phyloP scores from a whole-genome alignment of 192 early-diverging fungal species.

The Mortierella alpina region DNA sequence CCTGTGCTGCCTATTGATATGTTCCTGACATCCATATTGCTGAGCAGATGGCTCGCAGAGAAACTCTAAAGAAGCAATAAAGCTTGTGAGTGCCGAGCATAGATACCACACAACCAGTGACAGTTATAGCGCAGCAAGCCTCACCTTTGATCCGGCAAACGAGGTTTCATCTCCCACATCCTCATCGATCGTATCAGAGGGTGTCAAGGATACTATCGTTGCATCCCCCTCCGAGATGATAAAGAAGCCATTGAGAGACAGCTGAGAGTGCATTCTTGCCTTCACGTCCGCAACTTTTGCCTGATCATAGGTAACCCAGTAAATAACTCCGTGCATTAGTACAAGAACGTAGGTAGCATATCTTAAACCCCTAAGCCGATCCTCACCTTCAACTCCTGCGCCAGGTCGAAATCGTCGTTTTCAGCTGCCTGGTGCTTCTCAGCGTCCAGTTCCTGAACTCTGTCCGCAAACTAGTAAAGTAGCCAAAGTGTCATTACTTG shows the following conservation, averaged over 20 bases:
- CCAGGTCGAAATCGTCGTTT: slow-evolving; percentile 81
- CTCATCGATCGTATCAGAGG: neutral
- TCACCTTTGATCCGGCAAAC: slow-evolving; percentile 12
- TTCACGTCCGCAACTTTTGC: slow-evolving; percentile 24
- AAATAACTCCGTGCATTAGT: too few species aligned
- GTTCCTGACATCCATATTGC: neutral
- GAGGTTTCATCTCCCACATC: neutral
- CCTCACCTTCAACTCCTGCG: slow-evolving; percentile 75
- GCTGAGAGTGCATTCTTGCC: slow-evolving; percentile 16
- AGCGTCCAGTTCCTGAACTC: slow-evolving; percentile 63
- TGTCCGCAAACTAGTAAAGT: slow-evolving; percentile 32
- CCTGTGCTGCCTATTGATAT: slow-evolving; percentile 10
- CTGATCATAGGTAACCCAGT: neutral
- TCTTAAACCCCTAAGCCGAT: neutral
- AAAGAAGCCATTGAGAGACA: slow-evolving; percentile 12
- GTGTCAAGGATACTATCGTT: slow-evolving; percentile 12
- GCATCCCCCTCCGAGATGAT: neutral
- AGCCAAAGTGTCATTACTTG: neutral
- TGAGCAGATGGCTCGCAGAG: slow-evolving; percentile 7
- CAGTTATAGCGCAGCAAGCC: neutral
- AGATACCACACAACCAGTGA: neutral
- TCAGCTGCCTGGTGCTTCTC: slow-evolving; percentile 70
- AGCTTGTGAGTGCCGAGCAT: neutral
- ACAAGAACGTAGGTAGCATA: too few species aligned
- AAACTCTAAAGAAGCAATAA: neutral